A percentile compares a stretch with the other conserved stretches of the same genome.
phyloP scores from a whole-genome alignment of 164 flowering plant genomes.

The Macadamia integrifolia region DNA sequence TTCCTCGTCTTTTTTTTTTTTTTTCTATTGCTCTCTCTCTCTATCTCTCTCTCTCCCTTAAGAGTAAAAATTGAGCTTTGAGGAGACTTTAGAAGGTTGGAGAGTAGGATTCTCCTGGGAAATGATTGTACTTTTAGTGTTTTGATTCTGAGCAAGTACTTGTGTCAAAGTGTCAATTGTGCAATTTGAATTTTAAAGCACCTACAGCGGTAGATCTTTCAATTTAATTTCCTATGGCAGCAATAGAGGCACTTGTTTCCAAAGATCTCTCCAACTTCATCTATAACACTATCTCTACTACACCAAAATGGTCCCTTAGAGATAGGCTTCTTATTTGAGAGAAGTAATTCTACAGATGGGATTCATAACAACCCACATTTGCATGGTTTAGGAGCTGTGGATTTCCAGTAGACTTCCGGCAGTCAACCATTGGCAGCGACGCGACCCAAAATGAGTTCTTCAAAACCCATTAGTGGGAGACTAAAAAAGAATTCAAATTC shows the following conservation, averaged over 20 bases:
- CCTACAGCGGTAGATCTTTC: neutral
- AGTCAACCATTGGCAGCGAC: constrained; percentile 5
- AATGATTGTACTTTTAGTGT: constrained; percentile 5
- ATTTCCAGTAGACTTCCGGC: neutral
- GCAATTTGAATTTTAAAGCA: neutral
- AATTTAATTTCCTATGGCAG: constrained; percentile 34
- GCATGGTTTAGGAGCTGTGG: neutral
- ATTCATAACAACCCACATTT: neutral
- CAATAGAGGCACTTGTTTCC: constrained; percentile 54
- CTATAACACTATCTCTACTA: constrained; percentile 44
- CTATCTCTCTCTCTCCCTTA: constrained; percentile 2
- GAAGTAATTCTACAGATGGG: neutral
- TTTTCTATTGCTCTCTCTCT: constrained; percentile 1
- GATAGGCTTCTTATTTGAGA: constrained; percentile 8
- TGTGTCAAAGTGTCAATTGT: neutral
- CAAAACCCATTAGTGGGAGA: neutral
- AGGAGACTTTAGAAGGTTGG: neutral
- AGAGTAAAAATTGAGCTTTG: neutral
- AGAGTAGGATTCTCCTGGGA: constrained; percentile 12
- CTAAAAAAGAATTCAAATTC: neutral
- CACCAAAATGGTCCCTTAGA: constrained; percentile 18
- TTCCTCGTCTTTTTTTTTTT: constrained; percentile 8
- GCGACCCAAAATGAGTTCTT: neutral
- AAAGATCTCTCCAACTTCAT: constrained; percentile 50
- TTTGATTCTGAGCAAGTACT: neutral